Evolutionary conservation across 345 rosid species (phyloP), one percentile per base, ranked within the genome.

Genomic region (Hibiscus trionum): DNA sequence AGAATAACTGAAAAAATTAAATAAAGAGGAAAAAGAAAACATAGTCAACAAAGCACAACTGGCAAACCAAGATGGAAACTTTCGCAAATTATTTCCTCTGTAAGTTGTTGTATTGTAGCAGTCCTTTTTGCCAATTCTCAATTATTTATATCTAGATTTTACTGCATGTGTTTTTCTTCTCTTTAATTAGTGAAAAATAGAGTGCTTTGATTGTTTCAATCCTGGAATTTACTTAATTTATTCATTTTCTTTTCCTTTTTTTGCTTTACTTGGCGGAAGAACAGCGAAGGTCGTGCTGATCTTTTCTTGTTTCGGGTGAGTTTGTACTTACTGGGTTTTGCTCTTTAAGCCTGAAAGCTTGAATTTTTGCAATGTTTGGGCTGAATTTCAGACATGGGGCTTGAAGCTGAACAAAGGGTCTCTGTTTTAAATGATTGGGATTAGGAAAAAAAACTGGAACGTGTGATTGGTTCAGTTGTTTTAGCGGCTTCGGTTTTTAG

Each of bases 21-120:
- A 21, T 21, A 21, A 21, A 21, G 24, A 21, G 1, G 33, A 31
- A 31, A 3, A 31, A 3, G 0, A 31, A 31, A 73, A 62, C 61
- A 75, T 64, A 81, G 91, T 89, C 89, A 87, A 85, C 88, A 86
- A 88, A 84, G 76, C 80, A 79, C 86, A 85, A 53, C 87, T 77
- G 73, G 72, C 70, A 71, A 72, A 71, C 62, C 70, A 72, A 80
- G 76, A 63, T 65, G 75, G 72, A 71, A 69, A n/a, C 0, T 29
- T 35, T 82, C 73, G 53, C 42, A 46, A 70, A 72, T 61, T 66
- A 72, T 74, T 76, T 10, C 31, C 71, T 21, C 61, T 67, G 83
- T 76, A 69, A 80, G 86, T 69, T 49, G 65, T 77, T 57, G 47
- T 75, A 17, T 21, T 21, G 77, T 68, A 57, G 65, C 31, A n/a